phyloP scores from a whole-genome alignment of 2,329 filamentous ascomycete species.

The Ceratocystiopsis minuta region DNA sequence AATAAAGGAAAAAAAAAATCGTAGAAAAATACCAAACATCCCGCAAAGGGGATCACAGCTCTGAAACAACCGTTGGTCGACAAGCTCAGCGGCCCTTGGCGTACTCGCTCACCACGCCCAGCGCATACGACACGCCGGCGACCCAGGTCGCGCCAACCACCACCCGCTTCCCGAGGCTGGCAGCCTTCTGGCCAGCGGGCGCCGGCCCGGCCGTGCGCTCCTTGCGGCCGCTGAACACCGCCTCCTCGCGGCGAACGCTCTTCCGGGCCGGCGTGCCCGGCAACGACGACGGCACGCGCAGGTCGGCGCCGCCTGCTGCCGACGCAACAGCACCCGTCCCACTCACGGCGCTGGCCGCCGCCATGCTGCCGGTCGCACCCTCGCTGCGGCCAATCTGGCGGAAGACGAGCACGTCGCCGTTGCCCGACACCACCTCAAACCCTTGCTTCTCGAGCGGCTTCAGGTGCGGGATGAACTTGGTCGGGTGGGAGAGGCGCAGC shows the following conservation, averaged over 20 bases:
- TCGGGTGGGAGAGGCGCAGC: slow-evolving; percentile 40
- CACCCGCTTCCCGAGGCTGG: slow-evolving; percentile 26
- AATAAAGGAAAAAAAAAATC: background rate
- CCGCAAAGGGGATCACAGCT: too few relatives aligned
- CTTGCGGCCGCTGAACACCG: slow-evolving; percentile 26
- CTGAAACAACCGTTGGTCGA: too few relatives aligned
- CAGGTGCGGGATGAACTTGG: slow-evolving; percentile 48
- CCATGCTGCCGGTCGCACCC: slow-evolving; percentile 1
- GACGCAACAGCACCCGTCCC: slow-evolving; percentile 17
- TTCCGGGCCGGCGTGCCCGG: too few relatives aligned
- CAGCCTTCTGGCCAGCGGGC: slow-evolving; percentile 4
- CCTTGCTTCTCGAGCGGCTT: slow-evolving; percentile 38
- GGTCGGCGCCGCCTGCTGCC: slow-evolving; percentile 36
- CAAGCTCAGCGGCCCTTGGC: slow-evolving; percentile 19
- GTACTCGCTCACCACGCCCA: slow-evolving; percentile 40
- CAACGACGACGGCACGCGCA: too few relatives aligned
- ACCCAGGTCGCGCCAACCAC: slow-evolving; percentile 35
- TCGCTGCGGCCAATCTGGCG: slow-evolving; percentile 32
- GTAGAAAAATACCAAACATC: background rate
- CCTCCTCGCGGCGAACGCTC: slow-evolving; percentile 24
- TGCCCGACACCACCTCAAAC: slow-evolving; percentile 48
- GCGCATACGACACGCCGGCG: slow-evolving; percentile 36
- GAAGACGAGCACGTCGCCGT: slow-evolving; percentile 46
- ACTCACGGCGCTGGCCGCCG: too few relatives aligned
- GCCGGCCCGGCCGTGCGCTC: background rate